A percentile compares a stretch with the other conserved stretches of the same genome.
Conservation (phyloP, 306 rosid species). For the Gynostemma pentaphyllum region DNA sequence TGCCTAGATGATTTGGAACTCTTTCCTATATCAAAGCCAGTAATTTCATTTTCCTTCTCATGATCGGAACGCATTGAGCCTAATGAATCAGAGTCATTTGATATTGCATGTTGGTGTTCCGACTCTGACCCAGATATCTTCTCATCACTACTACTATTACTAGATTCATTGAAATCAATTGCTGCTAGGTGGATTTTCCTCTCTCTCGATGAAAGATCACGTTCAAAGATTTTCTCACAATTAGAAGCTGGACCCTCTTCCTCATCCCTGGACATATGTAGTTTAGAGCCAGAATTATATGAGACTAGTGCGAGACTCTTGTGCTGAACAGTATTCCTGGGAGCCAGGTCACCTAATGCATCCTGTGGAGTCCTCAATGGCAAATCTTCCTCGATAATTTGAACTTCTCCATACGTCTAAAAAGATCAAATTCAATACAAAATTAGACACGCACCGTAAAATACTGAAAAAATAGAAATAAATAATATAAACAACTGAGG, state of each 20-base stretch:
- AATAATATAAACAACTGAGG: conserved; percentile 10
- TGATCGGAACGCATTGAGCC: conserved; percentile 25
- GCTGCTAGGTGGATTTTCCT: conserved; percentile 43
- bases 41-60: conserved; percentile 27
- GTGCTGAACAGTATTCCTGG: conserved; percentile 19
- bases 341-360: conserved; percentile 43
- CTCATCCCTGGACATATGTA: conserved; percentile 25
- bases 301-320: conserved; percentile 13
- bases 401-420: conserved; percentile 85
- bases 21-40: conserved; percentile 22
- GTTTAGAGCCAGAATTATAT: conserved; percentile 22
- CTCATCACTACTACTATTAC: conserved; percentile 39
- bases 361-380: conserved; percentile 70
- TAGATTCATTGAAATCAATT: conserved; percentile 29
- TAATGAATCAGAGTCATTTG: conserved; percentile 30
- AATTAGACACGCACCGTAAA: conserved; percentile 18
- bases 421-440: conserved; percentile 11
- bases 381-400: conserved; percentile 78
- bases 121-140: conserved; percentile 28
- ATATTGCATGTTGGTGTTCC: conserved; percentile 28
- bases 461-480: neutral
- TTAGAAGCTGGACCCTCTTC: conserved; percentile 40
- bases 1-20: conserved; percentile 38
- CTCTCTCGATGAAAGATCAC: conserved; percentile 46
- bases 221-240: conserved; percentile 69